These are phyloP conservation scores for Penicillium canescens DNA, from an alignment of 495 filamentous ascomycete genomes.

Conservation along the genomic window DNA sequence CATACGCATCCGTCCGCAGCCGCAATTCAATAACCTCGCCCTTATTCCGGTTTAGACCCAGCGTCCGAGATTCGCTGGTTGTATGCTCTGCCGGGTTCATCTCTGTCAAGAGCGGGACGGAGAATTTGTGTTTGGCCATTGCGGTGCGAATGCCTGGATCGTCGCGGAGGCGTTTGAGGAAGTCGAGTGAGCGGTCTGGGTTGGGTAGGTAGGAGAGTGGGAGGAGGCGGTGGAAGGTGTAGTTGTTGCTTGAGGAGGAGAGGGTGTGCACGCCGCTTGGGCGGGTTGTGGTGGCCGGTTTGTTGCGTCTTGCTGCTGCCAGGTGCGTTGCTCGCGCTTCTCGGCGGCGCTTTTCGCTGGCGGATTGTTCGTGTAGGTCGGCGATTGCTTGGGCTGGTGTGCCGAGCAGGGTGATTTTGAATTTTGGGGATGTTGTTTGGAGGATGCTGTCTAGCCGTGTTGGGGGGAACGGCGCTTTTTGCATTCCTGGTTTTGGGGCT, in stretches of 20 bases:
- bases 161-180: constrained; percentile 72
- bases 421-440: constrained; percentile 49
- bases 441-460: constrained; percentile 28
- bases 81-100: constrained; percentile 91
- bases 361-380: constrained; percentile 40
- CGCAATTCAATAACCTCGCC: constrained; percentile 92
- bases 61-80: constrained; percentile 71
- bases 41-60: constrained; percentile 84
- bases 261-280: constrained; percentile 46
- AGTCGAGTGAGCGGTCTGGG: constrained; percentile 63
- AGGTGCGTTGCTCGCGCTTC: constrained; percentile 40
- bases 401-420: constrained; percentile 47
- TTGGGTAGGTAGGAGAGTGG: constrained; percentile 79
- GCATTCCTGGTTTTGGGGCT: constrained; percentile 64
- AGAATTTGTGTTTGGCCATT: constrained; percentile 83
- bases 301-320: constrained; percentile 27
- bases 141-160: constrained; percentile 83
- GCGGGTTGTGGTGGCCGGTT: constrained; percentile 31
- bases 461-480: constrained; percentile 62
- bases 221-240: constrained; percentile 79
- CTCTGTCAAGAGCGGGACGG: constrained; percentile 86
- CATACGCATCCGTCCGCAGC: constrained; percentile 87
- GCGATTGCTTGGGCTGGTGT: constrained; percentile 34
- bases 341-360: constrained; percentile 38
- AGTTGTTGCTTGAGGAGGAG: constrained; percentile 50